A percentile compares a stretch with the other conserved stretches of the same genome.
Conservation (phyloP, 2,329 filamentous ascomycete genomes). For the Pseudocercospora eumusae region DNA sequence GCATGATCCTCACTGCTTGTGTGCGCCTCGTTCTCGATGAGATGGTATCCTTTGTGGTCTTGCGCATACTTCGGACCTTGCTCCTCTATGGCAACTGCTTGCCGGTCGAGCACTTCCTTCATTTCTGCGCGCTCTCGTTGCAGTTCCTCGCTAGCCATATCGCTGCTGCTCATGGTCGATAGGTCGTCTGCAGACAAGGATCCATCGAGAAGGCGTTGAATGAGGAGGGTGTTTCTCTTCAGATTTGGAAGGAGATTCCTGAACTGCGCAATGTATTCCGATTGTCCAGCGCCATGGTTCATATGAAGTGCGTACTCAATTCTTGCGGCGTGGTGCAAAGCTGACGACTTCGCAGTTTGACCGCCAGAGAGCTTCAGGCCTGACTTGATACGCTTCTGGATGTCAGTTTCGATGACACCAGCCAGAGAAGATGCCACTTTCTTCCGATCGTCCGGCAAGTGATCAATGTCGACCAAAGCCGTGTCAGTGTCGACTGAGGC, state of each 20-base stretch:
- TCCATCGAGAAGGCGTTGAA: slow-evolving; percentile 71
- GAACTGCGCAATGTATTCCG: slow-evolving; percentile 63
- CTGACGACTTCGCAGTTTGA: slow-evolving; percentile 63
- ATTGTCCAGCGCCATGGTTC: slow-evolving; percentile 55
- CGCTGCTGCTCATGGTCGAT: slow-evolving; percentile 83
- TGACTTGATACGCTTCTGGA: slow-evolving; percentile 68
- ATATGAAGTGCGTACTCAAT: slow-evolving; percentile 71
- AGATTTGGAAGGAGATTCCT: slow-evolving; percentile 81
- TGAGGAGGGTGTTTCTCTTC: slow-evolving; percentile 80
- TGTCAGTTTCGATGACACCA: slow-evolving; percentile 66
- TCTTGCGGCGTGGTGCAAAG: slow-evolving; percentile 71
- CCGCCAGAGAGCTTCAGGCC: slow-evolving; percentile 64
- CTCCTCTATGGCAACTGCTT: slow-evolving; percentile 75
- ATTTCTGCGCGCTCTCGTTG: slow-evolving; percentile 75
- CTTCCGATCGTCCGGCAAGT: slow-evolving; percentile 66
- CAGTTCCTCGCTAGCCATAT: slow-evolving; percentile 88
- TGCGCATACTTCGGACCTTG: slow-evolving; percentile 76
- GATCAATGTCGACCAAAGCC: slow-evolving; percentile 44
- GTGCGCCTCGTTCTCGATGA: slow-evolving; percentile 70
- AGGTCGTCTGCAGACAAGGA: slow-evolving; percentile 72
- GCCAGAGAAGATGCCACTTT: slow-evolving; percentile 69
- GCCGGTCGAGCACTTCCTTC: slow-evolving; percentile 76
- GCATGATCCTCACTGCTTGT: not conserved
- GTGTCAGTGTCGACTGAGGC: slow-evolving; percentile 35
- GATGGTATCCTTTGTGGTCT: slow-evolving; percentile 93